Evolutionary conservation across 108 stramenopile species (phyloP).

Genomic region (Schizochytrium sp.): DNA sequence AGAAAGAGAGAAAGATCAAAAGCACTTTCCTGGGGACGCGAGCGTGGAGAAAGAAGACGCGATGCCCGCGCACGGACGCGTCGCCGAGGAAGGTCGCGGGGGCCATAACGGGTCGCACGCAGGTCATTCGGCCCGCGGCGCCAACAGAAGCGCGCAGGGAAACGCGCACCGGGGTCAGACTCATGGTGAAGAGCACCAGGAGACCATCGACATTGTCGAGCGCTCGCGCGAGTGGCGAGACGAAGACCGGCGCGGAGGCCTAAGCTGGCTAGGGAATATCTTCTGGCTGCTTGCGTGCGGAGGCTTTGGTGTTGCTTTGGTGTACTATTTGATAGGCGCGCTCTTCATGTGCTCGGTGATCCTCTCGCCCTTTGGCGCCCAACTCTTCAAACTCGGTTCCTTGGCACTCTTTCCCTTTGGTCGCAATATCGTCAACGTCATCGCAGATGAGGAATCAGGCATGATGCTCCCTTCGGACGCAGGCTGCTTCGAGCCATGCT

Average conservation of each 20-base stretch:
- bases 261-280: background rate
- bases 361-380: background rate
- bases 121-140: too few relatives aligned
- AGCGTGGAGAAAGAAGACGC: too few relatives aligned
- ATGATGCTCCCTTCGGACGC: background rate
- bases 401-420: background rate
- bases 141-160: too few relatives aligned
- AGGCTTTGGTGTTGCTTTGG: background rate
- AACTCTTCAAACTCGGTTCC: background rate
- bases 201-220: background rate
- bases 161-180: too few relatives aligned
- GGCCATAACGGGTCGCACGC: too few relatives aligned
- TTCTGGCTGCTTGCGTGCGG: background rate
- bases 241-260: background rate
- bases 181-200: background rate
- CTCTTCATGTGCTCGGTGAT: background rate
- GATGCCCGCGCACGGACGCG: too few relatives aligned
- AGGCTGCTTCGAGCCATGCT: background rate
- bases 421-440: background rate
- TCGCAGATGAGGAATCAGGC: background rate
- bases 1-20: too few relatives aligned
- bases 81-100: too few relatives aligned
- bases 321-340: background rate
- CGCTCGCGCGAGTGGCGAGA: background rate
- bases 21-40: too few relatives aligned